These are phyloP conservation scores for Arthrobotrys sinensis DNA, from an alignment of 2,329 filamentous ascomycete genomes.

Conservation along the genomic window DNA sequence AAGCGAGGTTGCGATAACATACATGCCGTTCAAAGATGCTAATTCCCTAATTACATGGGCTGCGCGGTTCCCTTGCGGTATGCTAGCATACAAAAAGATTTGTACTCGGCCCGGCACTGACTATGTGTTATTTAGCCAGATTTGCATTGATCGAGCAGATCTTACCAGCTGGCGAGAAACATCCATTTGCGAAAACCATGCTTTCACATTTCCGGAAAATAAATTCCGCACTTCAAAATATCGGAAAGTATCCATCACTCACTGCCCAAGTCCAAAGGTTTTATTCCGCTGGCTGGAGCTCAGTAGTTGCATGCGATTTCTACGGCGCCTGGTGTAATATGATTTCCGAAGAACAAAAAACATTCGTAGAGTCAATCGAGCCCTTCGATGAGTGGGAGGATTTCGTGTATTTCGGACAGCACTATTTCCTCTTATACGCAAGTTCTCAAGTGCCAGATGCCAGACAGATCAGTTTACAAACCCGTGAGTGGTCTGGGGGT, in stretches of 20 bases:
- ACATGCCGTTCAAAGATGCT: slow-evolving; percentile 63
- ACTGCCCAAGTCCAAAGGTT: slow-evolving; percentile 80
- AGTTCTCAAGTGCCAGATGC: slow-evolving; percentile 66
- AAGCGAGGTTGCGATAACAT: slow-evolving; percentile 86
- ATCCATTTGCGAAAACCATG: slow-evolving; percentile 92
- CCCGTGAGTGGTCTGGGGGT: slow-evolving; percentile 26
- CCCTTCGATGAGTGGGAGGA: slow-evolving; percentile 98
- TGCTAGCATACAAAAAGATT: slow-evolving; percentile 54
- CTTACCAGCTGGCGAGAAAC: slow-evolving; percentile 80
- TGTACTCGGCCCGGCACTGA: background rate
- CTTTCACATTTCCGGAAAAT: slow-evolving; percentile 85
- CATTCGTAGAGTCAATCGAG: slow-evolving; percentile 78
- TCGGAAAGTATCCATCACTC: slow-evolving; percentile 78
- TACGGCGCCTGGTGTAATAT: slow-evolving; percentile 88
- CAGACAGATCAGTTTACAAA: background rate
- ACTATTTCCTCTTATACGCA: slow-evolving; percentile 85
- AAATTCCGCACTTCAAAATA: slow-evolving; percentile 82
- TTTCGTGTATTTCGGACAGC: slow-evolving; percentile 84
- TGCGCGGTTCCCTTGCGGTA: slow-evolving; percentile 78
- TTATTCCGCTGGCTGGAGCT: slow-evolving; percentile 76
- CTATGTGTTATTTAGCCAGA: slow-evolving; percentile 72
- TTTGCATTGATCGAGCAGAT: slow-evolving; percentile 92
- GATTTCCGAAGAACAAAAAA: slow-evolving; percentile 73
- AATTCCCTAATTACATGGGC: slow-evolving; percentile 84
- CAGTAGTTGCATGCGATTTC: slow-evolving; percentile 77